Percentiles rank a stretch among this genome's conserved stretches.
phyloP scores from a whole-genome alignment of 495 filamentous ascomycete species.

The Bacidia gigantensis region DNA sequence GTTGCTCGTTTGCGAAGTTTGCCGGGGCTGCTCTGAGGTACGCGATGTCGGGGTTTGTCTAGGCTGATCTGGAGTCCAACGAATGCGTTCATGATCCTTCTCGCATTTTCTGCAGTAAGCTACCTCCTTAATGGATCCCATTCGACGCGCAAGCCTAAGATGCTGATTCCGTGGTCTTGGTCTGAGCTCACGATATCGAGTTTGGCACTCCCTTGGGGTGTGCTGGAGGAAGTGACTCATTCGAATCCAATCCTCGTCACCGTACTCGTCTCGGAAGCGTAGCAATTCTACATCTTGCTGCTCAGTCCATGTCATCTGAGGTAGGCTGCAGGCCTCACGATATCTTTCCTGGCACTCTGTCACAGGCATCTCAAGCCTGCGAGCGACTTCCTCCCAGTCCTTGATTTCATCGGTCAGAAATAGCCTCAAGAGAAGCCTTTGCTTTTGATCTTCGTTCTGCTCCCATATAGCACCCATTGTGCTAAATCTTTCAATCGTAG shows the following conservation, averaged over 20 bases:
- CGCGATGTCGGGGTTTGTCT: too few species aligned
- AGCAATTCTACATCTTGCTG: background rate
- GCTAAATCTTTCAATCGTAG: background rate
- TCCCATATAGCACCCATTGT: background rate
- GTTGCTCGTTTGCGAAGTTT: too few species aligned
- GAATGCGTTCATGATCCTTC: too few species aligned
- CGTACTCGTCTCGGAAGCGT: background rate
- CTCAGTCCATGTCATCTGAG: background rate
- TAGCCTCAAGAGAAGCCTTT: background rate
- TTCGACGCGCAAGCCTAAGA: too few species aligned
- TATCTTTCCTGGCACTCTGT: background rate
- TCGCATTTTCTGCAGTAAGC: too few species aligned
- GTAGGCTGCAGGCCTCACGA: background rate
- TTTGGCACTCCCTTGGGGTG: background rate
- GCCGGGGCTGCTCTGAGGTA: too few species aligned
- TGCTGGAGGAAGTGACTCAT: background rate
- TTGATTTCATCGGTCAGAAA: background rate
- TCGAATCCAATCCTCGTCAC: background rate
- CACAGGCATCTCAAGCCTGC: background rate
- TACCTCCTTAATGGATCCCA: too few species aligned
- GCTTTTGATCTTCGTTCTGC: background rate
- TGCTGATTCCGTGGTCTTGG: too few species aligned
- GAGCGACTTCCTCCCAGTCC: background rate
- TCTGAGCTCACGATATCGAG: background rate
- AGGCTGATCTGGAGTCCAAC: too few species aligned